Evolutionary conservation across 1,284 basidiomycete species (phyloP), one percentile per base, ranked within the genome.

Genomic region (Ceratobasidium sp.): DNA sequence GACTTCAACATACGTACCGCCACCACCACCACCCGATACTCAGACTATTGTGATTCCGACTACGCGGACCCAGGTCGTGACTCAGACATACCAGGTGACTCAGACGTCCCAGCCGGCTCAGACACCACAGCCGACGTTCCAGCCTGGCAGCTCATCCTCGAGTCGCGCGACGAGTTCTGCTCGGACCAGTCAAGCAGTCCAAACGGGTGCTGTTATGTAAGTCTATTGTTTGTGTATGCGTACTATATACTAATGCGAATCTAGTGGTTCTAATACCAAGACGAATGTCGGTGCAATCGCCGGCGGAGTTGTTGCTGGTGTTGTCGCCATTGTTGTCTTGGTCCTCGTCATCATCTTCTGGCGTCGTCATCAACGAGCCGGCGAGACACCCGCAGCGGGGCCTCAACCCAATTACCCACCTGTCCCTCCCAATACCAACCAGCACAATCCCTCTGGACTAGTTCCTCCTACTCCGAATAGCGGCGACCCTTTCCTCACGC

Each of bases 401-500:
- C 9, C 28, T 23, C 36, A 38, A 11, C 36, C 36, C 9, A 11
- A 38, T 38, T 38, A 38, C 11, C 21, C 48, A 11, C 62, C 62
- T 9, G 30, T 18, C 4, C 38, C 53, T n/a, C 49, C 36, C 38
- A 67, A 40, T 40, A 54, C 30, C 40, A 44, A 33, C 21, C 51
- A 58, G 18, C 36, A 42, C 40, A 21, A n/a, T 18, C 11, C 53
- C 23, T 28, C 49, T 14, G 53, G 36, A 2, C 36, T 38, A 11
- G 18, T 42, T 23, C 51, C 64, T 30, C 64, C 51, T 46, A 69
- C 51, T 14, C 64, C 64, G 8, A 51, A 51, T 36, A 56, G 33
- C 18, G 64, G 36, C 23, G 38, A 69, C 53, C 64, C 64, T n/a
- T 69, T 69, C 64, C 64, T 69, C 40, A 69, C 64, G 6, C 64